Evolutionary conservation across 2,329 filamentous ascomycete species (phyloP).

Genomic region (Curvularia sp.): DNA sequence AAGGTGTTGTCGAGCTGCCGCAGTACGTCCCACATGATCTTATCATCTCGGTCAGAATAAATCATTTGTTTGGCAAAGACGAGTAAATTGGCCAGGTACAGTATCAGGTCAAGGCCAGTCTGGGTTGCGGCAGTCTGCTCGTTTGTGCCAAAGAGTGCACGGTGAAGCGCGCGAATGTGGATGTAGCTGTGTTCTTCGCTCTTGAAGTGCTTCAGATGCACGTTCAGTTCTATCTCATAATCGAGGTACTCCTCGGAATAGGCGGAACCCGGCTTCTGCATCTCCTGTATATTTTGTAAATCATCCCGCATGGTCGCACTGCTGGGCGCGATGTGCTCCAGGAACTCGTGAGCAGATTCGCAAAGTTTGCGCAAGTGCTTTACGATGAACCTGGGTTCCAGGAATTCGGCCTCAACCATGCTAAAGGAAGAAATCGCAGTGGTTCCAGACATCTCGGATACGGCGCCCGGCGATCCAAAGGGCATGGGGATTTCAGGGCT

Average conservation of each 20-base stretch:
- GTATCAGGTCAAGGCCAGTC: constrained; percentile 50
- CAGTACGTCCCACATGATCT: constrained; percentile 41
- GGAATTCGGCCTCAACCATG: constrained; percentile 52
- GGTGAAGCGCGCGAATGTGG: constrained; percentile 48
- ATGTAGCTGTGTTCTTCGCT: constrained; percentile 54
- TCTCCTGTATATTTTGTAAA: constrained; percentile 33
- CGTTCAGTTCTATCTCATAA: constrained; percentile 44
- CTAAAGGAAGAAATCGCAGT: constrained; percentile 58
- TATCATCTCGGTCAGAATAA: constrained; percentile 34
- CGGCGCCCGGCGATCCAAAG: constrained; percentile 47
- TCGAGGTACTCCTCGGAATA: constrained; percentile 50
- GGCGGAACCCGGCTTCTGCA: constrained; percentile 48
- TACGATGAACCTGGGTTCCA: constrained; percentile 54
- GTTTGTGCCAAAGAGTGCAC: constrained; percentile 48
- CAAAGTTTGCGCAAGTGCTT: constrained; percentile 52
- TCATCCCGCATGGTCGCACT: constrained; percentile 34
- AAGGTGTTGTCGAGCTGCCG: constrained; percentile 47
- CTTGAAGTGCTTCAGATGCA: constrained; percentile 49
- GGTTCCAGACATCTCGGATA: constrained; percentile 56
- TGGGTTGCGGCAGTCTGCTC: constrained; percentile 23
- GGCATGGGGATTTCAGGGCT: constrained; percentile 15
- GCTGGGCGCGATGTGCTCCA: constrained; percentile 41
- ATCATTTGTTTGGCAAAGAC: constrained; percentile 52
- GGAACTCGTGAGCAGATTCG: constrained; percentile 36
- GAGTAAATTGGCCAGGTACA: constrained; percentile 57